These are phyloP conservation scores for Salix dunnii DNA, from an alignment of 345 rosid species.

Conservation along the genomic window DNA sequence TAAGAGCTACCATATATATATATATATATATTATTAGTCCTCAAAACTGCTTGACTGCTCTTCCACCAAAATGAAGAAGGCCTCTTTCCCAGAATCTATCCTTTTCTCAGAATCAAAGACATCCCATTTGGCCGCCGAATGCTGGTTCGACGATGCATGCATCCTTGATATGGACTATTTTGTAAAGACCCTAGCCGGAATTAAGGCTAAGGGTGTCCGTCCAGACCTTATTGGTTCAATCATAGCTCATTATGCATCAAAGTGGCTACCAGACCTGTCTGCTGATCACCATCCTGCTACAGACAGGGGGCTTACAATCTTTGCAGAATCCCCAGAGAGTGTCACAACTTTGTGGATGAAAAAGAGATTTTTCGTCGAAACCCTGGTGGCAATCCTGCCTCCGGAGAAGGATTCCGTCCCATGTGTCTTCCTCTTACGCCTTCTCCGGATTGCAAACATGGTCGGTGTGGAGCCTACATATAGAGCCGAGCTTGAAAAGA, in stretches of 20 bases:
- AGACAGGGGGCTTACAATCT: slow-evolving; percentile 17
- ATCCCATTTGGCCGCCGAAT: slow-evolving; percentile 27
- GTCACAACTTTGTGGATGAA: slow-evolving; percentile 66
- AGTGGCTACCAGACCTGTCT: slow-evolving; percentile 79
- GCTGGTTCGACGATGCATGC: slow-evolving; percentile 70
- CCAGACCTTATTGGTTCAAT: slow-evolving; percentile 81
- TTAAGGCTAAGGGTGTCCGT: slow-evolving; percentile 76
- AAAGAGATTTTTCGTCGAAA: slow-evolving; percentile 70
- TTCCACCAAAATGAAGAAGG: slow-evolving; percentile 41
- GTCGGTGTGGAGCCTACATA: slow-evolving; percentile 55
- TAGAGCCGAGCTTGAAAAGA: slow-evolving; percentile 62
- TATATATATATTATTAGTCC: background rate
- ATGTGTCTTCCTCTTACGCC: slow-evolving; percentile 77
- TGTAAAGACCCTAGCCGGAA: slow-evolving; percentile 62
- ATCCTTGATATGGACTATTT: slow-evolving; percentile 78
- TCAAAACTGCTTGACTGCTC: background rate
- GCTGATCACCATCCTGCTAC: background rate
- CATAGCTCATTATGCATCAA: slow-evolving; percentile 75
- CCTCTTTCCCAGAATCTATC: slow-evolving; percentile 33
- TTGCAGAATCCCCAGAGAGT: slow-evolving; percentile 43
- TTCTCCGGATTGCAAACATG: slow-evolving; percentile 76
- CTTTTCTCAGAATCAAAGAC: slow-evolving; percentile 29
- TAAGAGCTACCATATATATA: background rate
- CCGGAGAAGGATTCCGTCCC: slow-evolving; percentile 79
- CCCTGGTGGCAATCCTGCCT: slow-evolving; percentile 71